Conservation (phyloP, 1,139 yeast genomes). For the Spencermartinsiella ligniputridi region DNA sequence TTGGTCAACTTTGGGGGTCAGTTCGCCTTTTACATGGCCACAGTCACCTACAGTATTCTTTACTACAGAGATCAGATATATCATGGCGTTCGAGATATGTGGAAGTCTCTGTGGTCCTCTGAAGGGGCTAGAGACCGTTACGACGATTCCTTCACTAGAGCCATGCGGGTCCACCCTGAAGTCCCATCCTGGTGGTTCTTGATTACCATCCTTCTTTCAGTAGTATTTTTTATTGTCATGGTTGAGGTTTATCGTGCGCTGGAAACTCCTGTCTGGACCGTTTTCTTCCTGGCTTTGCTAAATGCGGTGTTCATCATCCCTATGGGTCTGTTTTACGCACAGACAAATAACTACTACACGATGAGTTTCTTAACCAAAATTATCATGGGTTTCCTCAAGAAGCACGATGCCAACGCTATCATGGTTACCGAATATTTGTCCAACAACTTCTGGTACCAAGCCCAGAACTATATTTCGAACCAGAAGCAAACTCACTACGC, state of each 20-base stretch:
- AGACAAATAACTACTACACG: slow-evolving; percentile 49
- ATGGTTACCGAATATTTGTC: slow-evolving; percentile 52
- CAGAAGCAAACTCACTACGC: slow-evolving; percentile 53
- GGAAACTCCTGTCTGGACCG: slow-evolving; percentile 44
- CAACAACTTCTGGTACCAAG: slow-evolving; percentile 50
- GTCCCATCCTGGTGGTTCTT: slow-evolving; percentile 46
- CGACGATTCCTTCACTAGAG: slow-evolving; percentile 51
- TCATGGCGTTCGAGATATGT: slow-evolving; percentile 20
- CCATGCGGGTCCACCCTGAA: slow-evolving; percentile 52
- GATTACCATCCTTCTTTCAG: slow-evolving; percentile 49
- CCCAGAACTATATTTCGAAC: slow-evolving; percentile 45
- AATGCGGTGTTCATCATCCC: slow-evolving; percentile 50
- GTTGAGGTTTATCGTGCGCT: slow-evolving; percentile 39
- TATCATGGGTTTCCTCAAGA: slow-evolving; percentile 55
- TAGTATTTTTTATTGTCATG: slow-evolving; percentile 40
- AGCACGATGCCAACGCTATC: slow-evolving; percentile 58
- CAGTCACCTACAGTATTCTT: slow-evolving; percentile 18
- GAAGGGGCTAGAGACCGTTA: slow-evolving; percentile 34
- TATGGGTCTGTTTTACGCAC: slow-evolving; percentile 43
- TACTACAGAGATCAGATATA: slow-evolving; percentile 21
- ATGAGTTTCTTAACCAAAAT: slow-evolving; percentile 52
- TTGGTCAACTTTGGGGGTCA: slow-evolving; percentile 30
- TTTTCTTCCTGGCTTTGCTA: slow-evolving; percentile 51
- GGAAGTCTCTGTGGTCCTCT: slow-evolving; percentile 29
- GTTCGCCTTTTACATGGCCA: slow-evolving; percentile 23